A percentile compares a stretch with the other conserved stretches of the same genome.
These are phyloP conservation scores for Halophytophthora polymorphica DNA, from an alignment of 352 stramenopile species.

Conservation along the genomic window DNA sequence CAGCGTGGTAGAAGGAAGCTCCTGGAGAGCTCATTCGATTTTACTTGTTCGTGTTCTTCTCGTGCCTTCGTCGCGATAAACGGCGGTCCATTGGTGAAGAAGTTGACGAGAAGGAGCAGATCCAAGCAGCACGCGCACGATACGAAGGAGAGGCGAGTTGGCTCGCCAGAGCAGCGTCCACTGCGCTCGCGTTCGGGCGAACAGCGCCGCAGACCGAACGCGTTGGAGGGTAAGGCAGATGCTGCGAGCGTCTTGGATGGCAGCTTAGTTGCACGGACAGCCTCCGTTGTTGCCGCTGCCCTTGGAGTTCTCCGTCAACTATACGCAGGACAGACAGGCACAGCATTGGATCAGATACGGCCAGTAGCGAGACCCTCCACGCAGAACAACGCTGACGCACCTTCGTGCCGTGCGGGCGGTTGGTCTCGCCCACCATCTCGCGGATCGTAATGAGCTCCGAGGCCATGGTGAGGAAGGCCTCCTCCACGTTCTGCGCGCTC, in stretches of 20 bases:
- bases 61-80: too few relatives aligned
- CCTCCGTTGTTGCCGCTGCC: constrained; percentile 27
- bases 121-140: too few relatives aligned
- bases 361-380: background rate
- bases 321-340: constrained; percentile 6
- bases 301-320: constrained; percentile 39
- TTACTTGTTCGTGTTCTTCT: too few relatives aligned
- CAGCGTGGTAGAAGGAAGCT: too few relatives aligned
- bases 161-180: too few relatives aligned
- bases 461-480: constrained; percentile 99
- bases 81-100: too few relatives aligned
- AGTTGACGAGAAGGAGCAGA: too few relatives aligned
- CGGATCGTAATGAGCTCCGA: constrained; percentile 95
- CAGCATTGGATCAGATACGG: constrained; percentile 14
- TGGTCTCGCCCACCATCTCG: constrained; percentile 81
- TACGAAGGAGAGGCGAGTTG: too few relatives aligned
- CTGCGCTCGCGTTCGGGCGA: too few relatives aligned
- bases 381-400: constrained; percentile 32
- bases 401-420: constrained; percentile 60
- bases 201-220: too few relatives aligned
- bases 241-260: background rate
- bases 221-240: background rate
- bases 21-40: too few relatives aligned
- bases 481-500: constrained; percentile 98
- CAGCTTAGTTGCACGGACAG: constrained; percentile 40